Evolutionary conservation across 1,284 basidiomycete species (phyloP).

Genomic region (Pseudozyma sp.): DNA sequence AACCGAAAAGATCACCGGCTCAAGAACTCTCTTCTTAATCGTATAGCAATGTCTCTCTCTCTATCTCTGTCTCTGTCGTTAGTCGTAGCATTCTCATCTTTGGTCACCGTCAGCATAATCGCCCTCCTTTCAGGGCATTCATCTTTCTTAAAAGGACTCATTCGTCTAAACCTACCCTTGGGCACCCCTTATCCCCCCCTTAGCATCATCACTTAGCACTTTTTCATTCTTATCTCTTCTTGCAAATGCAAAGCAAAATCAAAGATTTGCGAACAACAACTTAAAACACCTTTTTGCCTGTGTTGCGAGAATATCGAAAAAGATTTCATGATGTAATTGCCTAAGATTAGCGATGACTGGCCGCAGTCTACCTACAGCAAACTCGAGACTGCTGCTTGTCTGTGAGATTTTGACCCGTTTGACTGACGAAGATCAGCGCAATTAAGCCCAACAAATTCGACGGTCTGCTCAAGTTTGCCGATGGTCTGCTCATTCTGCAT

Average conservation of each 20-base stretch:
- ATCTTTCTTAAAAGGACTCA: neutral
- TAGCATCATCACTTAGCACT: slow-evolving; percentile 11
- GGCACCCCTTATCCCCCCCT: slow-evolving; percentile 20
- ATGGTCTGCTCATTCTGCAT: too few relatives aligned
- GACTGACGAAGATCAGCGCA: too few relatives aligned
- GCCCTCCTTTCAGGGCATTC: neutral
- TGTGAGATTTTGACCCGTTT: too few relatives aligned
- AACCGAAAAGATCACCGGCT: slow-evolving; percentile 44
- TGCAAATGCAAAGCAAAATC: slow-evolving; percentile 45
- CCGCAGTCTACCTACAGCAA: too few relatives aligned
- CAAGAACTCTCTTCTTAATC: slow-evolving; percentile 10
- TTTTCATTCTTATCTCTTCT: slow-evolving; percentile 12
- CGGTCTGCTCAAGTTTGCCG: too few relatives aligned
- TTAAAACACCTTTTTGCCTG: neutral
- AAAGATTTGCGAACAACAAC: slow-evolving; percentile 37
- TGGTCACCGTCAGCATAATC: slow-evolving; percentile 30
- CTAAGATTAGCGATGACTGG: too few relatives aligned
- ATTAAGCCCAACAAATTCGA: too few relatives aligned
- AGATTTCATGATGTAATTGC: too few relatives aligned
- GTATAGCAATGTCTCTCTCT: slow-evolving; percentile 26
- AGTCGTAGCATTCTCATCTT: slow-evolving; percentile 28
- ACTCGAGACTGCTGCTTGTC: too few relatives aligned
- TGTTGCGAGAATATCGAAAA: neutral
- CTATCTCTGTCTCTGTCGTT: slow-evolving; percentile 16
- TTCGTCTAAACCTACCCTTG: too few relatives aligned